phyloP scores from a whole-genome alignment of 495 filamentous ascomycete genomes.

The Viridothelium virens region DNA sequence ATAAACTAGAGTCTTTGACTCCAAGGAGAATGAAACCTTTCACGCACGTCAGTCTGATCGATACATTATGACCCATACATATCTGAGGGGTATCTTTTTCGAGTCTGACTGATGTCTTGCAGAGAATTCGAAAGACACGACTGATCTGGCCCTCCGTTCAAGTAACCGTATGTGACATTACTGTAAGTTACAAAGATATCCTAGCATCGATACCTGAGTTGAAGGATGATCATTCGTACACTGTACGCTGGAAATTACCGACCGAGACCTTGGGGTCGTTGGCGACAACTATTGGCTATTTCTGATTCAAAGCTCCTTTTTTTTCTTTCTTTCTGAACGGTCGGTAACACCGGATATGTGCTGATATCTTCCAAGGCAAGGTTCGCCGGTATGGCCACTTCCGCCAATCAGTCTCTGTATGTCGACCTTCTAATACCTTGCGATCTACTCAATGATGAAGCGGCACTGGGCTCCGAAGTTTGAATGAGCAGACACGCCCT shows the following conservation, averaged over 20 bases:
- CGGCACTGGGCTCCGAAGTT: constrained; percentile 99
- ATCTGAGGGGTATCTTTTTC: background rate
- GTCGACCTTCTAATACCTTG: constrained; percentile 16
- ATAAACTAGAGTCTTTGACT: constrained; percentile 99
- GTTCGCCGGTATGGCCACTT: too few species aligned
- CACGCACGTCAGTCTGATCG: constrained; percentile 99
- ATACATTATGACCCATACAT: constrained; percentile 9
- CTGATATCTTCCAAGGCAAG: background rate
- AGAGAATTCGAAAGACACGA: too few species aligned
- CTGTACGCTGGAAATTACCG: constrained; percentile 99
- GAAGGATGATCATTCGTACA: constrained; percentile 77
- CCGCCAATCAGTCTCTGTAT: constrained; percentile 15
- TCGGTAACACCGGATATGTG: background rate
- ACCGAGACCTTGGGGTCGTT: constrained; percentile 69
- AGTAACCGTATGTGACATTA: background rate
- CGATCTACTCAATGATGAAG: constrained; percentile 65
- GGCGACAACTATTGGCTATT: constrained; percentile 85
- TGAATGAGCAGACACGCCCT: constrained; percentile 79
- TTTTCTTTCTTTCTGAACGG: background rate
- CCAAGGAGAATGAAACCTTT: constrained; percentile 79
- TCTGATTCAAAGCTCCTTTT: constrained; percentile 52
- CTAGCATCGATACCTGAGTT: constrained; percentile 10
- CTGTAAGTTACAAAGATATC: constrained; percentile 13
- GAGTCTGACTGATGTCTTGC: too few species aligned
- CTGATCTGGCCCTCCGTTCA: background rate